phyloP scores from a whole-genome alignment of 1,284 basidiomycete genomes.

The Phaffia rhodozyma region DNA sequence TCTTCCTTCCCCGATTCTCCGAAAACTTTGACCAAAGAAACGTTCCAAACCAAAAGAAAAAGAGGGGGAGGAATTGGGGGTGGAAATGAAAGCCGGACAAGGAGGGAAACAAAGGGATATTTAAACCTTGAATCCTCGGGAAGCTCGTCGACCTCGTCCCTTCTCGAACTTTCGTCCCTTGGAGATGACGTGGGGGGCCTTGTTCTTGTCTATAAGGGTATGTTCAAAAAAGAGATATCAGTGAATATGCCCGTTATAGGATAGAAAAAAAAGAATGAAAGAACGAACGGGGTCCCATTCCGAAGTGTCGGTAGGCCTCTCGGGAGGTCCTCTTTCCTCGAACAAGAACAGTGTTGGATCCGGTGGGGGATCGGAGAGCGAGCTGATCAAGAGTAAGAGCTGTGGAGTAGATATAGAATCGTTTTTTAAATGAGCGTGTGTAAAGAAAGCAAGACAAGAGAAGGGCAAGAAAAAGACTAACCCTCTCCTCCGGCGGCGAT shows the following conservation, averaged over 20 bases:
- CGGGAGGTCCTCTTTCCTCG: constrained; percentile 85
- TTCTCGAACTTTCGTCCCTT: constrained; percentile 82
- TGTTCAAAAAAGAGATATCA: constrained; percentile 33
- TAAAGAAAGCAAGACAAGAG: background rate
- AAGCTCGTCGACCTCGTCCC: constrained; percentile 39
- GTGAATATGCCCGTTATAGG: constrained; percentile 32
- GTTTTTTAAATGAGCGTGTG: too few relatives aligned
- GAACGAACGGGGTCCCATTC: constrained; percentile 50
- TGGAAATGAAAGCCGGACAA: too few relatives aligned
- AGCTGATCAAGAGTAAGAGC: constrained; percentile 91
- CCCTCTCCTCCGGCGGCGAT: constrained; percentile 86
- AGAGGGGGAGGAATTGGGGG: too few relatives aligned
- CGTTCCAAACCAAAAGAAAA: too few relatives aligned
- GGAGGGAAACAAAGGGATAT: too few relatives aligned
- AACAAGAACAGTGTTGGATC: constrained; percentile 86
- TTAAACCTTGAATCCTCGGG: constrained; percentile 34
- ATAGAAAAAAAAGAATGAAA: constrained; percentile 27
- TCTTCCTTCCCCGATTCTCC: too few relatives aligned
- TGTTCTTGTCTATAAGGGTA: constrained; percentile 55
- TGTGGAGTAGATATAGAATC: background rate
- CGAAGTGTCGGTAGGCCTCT: constrained; percentile 56
- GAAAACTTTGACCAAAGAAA: too few relatives aligned
- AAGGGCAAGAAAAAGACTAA: background rate
- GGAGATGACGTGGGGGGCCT: constrained; percentile 84
- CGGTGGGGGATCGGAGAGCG: constrained; percentile 83